A percentile compares a stretch with the other conserved stretches of the same genome.
phyloP scores from a whole-genome alignment of 495 filamentous ascomycete genomes.

The Annulohypoxylon moriforme region DNA sequence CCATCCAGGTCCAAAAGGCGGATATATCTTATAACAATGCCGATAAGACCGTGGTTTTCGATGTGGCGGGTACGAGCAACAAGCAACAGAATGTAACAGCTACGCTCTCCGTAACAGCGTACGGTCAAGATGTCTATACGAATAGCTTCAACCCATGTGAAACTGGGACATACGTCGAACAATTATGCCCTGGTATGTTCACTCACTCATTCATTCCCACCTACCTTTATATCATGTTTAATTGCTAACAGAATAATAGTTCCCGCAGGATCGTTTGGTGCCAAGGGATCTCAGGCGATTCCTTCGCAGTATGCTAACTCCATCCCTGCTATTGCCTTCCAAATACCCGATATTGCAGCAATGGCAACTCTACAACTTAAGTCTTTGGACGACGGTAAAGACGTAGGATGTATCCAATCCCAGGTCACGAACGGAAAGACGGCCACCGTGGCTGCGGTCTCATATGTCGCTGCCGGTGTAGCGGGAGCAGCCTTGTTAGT shows the following conservation, averaged over 20 bases:
- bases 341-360: slow-evolving; percentile 89
- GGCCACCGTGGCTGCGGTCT: slow-evolving; percentile 75
- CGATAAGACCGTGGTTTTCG: slow-evolving; percentile 78
- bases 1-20: slow-evolving; percentile 77
- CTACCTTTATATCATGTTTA: not conserved
- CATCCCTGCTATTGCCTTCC: slow-evolving; percentile 92
- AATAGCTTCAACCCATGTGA: slow-evolving; percentile 87
- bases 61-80: slow-evolving; percentile 81
- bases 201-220: not conserved
- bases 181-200: slow-evolving; percentile 84
- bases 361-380: slow-evolving; percentile 82
- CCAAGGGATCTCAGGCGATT: slow-evolving; percentile 74
- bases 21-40: slow-evolving; percentile 82
- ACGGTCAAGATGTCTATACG: slow-evolving; percentile 83
- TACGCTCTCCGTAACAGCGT: slow-evolving; percentile 81
- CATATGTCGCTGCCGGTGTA: slow-evolving; percentile 86
- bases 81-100: slow-evolving; percentile 85
- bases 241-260: slow-evolving; percentile 64
- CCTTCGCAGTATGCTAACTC: slow-evolving; percentile 74
- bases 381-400: slow-evolving; percentile 65
- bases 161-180: slow-evolving; percentile 67
- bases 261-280: slow-evolving; percentile 77
- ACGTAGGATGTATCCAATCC: slow-evolving; percentile 87
- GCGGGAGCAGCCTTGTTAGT: slow-evolving; percentile 86
- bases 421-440: slow-evolving; percentile 89